Evolutionary conservation across 2,329 filamentous ascomycete genomes (phyloP), one percentile per base, ranked within the genome.

Genomic region (Talaromyces piceae): DNA sequence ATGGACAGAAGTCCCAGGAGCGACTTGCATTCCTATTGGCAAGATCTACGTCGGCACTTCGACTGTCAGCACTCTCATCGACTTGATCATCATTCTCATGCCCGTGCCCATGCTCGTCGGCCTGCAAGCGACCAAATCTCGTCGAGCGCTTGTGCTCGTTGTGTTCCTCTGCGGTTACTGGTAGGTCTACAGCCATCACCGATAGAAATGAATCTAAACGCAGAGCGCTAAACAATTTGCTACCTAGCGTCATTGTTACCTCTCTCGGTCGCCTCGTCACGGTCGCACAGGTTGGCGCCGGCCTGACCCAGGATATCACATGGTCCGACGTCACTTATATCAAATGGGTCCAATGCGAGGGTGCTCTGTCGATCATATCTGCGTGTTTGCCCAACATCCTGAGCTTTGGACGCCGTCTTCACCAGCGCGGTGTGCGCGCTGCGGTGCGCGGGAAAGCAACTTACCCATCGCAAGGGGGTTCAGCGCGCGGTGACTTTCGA

Each of bases 321-420:
- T 44, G 41, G 41, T n/a, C 11, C 16, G 41, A 44, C 20, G 41
- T 44, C 6, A 44, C 41, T 12, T 44, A 44, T 26, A 44, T 44
- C 22, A 44, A 44, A 44, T 44, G 41, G 41, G 41, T 26, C 22
- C 41, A 44, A 16, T 44, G 41, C 41, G 41, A 44, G 26, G 20
- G 41, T 13, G 22, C 41, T 23, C 41, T 44, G 12, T 44, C 41
- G 22, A 44, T 44, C 5, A 5, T 11, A 16, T 44, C 41, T 4
- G 41, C 41, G n/a, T 44, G 20, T 26, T 11, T 44, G 20, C 41
- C 41, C 3, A 44, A 26, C 20, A 44, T 44, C 16, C 2, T 44
- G 16, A 25, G 41, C n/a, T 44, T 44, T 26, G 41, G 20, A 5
- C 41, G 41, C 23, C 41, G 20, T 26, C 7, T 44, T 5, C 5